Evolutionary conservation across 106 monocot genomes (phyloP), one percentile per base, ranked within the genome.

Genomic region (Phalaenopsis equestris): DNA sequence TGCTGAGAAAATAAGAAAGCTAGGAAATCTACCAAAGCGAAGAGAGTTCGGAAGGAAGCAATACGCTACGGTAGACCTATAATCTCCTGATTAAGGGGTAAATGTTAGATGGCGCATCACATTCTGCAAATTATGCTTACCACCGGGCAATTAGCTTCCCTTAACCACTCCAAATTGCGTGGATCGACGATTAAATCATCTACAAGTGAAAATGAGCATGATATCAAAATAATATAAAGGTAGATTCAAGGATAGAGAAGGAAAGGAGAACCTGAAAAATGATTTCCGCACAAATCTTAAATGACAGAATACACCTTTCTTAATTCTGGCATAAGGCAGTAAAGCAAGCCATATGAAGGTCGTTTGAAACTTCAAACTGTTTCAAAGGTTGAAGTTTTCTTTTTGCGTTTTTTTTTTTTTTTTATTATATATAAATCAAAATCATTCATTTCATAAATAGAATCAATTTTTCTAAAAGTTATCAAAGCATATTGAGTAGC

Each of bases 111-210:
- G 41, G 3, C 48, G 16, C 47, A 75, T 75, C 47, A 75, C 48
- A 75, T 47, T 75, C 45, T 75, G 75, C 42, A 52, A 30, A 12
- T 1, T 47, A 49, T 76, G 78, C 91, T 92, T 90, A 97, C 97
- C 75, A 97, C 83, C 37, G 97, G 97, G 79, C 97, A 94, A 79
- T 92, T 94, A 83, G 90, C 92, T 85, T 98, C 94, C 39, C 97
- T 90, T 82, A 98, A 79, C 97, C 97, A 98, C 78, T 91, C 97
- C 37, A 98, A 87, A 79, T 98, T 98, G 12, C 97, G 90, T 76
- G 97, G 97, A 85, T 98, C 97, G 82, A 98, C 91, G 80, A 98
- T 85, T 56, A 98, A 85, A 94, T 98, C 97, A 89, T 94, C 97
- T 98, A 78, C 42, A 87, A 23, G 80, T 47, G 55, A 77, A 79